Base-by-base conservation (phyloP, 768 basidiomycete species). In the Lactarius sp. region DNA sequence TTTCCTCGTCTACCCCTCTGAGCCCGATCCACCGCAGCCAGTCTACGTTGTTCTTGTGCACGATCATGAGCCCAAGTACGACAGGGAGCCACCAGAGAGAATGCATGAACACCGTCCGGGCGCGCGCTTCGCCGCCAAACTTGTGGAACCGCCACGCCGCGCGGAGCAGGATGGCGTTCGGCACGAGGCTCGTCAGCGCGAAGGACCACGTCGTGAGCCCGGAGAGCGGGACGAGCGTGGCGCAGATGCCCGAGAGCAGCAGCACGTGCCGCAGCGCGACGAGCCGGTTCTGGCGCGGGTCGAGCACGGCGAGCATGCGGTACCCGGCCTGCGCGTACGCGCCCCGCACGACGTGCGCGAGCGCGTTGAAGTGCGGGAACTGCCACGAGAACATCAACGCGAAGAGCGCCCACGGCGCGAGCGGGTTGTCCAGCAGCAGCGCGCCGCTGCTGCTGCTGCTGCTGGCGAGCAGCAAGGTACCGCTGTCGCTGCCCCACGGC, bases 291-390 rank as follows among this genome's bases (percentile, higher is more conserved):
- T 89, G 85, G 22, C 74, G 70, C 1, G 95, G 92, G 37, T 85
- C 80, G 54, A 90, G 76, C 61, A 94, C 88, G 37, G 87, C 85
- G 12, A 98, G 83, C 97, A 99, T 99, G 56, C 82, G 83, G 73
- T 95, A 99, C 18, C 95, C 95, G 20, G 89, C 92, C 71, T 92
- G 86, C 4, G 97, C 92, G 74, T 99, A 99, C 20, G 88, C 88
- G 10, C 82, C 85, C 42, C 95, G 85, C 9, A 95, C 82, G 55
- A 95, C 78, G 74, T 97, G 84, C 8, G 94, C 87, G n/a, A 99
- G 80, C 1, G 93, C 75, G 74, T 95, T 98, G 78, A 99, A 98
- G 74, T 99, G 96, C 41, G 96, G 95, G 77, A 98, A 98, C 72
- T 99, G 97, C 96, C 96, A 99, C 65, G 89, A 90, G 77, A 87